Base-by-base conservation (phyloP, 257 asterid genomes). In the Craterostigma plantagineum region DNA sequence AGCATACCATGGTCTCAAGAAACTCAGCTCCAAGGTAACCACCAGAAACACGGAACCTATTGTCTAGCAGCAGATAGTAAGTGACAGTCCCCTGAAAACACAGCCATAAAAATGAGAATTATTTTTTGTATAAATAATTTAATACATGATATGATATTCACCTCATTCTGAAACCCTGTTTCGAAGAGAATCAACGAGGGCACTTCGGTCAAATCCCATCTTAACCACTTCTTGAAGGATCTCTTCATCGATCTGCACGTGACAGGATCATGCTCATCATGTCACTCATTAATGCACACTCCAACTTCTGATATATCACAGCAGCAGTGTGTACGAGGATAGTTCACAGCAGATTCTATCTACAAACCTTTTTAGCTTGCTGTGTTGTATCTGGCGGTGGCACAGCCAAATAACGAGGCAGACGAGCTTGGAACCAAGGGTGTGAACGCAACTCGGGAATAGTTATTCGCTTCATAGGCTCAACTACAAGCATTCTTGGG, bases 11-110 rank as follows among this genome's bases (percentile, higher is more conserved):
- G 38, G 70, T 64, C 67, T 81, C 96, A 61, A 72, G 76, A 62
- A 77, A 85, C 65, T 80, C 96, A 66, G 84, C 83, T 53, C 96
- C 94, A 58, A 80, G 81, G 61, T 85, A 80, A 63, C 96, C 94
- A 59, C 61, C 77, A 58, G 79, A 61, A 59, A 51, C 72, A 47
- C 81, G 82, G 53, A 72, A 78, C 48, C 92, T 79, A 53, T 85
- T 85, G 81, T 85, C 96, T 17, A 80, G 68, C 43, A 85, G 73
- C 66, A 85, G 63, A 69, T 72, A 85, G 68, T 80, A 85, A 10
- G 96, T 64, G 47, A 85, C 86, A 8, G 96, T 85, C 38, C 92
- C 91, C 96, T 85, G 70, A 55, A 57, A n/a, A 42, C 13, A 23
- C 60, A 50, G 52, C 51, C n/a, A 54, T 39, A 50, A n/a, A 12